Evolutionary conservation across 768 basidiomycete species (phyloP).

Genomic region (Dendrothele bispora): DNA sequence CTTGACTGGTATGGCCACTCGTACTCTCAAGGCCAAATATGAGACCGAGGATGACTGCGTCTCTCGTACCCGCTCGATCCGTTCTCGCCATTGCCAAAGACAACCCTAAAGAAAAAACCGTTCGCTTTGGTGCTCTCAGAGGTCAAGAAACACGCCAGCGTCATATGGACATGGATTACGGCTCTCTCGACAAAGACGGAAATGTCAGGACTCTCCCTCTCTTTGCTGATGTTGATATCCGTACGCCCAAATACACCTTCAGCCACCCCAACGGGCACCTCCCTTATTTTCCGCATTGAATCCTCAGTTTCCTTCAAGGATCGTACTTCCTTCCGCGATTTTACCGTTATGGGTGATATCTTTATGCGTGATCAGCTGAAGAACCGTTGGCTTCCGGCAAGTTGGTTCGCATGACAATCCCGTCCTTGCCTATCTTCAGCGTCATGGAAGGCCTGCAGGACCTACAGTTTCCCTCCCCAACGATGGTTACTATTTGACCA

Average conservation of each 20-base stretch:
- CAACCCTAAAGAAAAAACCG: slow-evolving; percentile 96
- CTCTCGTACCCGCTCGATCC: slow-evolving; percentile 74
- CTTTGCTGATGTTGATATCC: slow-evolving; percentile 92
- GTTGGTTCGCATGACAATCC: slow-evolving; percentile 93
- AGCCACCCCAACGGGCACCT: slow-evolving; percentile 75
- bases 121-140: slow-evolving; percentile 99
- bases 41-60: slow-evolving; percentile 86
- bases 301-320: slow-evolving; percentile 93
- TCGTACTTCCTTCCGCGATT: slow-evolving; percentile 78
- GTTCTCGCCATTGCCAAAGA: slow-evolving; percentile 98
- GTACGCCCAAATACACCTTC: slow-evolving; percentile 98
- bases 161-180: slow-evolving; percentile 99
- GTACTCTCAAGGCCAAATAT: slow-evolving; percentile 92
- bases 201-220: slow-evolving; percentile 94
- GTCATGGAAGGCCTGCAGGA: slow-evolving; percentile 82
- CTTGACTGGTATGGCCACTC: slow-evolving; percentile 89
- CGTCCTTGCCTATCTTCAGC: slow-evolving; percentile 88
- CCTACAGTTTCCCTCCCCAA: slow-evolving; percentile 74
- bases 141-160: slow-evolving; percentile 96
- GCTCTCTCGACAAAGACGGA: slow-evolving; percentile 94
- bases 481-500: slow-evolving; percentile 85
- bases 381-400: slow-evolving; percentile 79
- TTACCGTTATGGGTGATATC: slow-evolving; percentile 81
- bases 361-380: slow-evolving; percentile 90
- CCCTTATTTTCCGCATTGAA: slow-evolving; percentile 88